phyloP scores from a whole-genome alignment of 129 eudicot genomes.

The Scalesia atractyloides region DNA sequence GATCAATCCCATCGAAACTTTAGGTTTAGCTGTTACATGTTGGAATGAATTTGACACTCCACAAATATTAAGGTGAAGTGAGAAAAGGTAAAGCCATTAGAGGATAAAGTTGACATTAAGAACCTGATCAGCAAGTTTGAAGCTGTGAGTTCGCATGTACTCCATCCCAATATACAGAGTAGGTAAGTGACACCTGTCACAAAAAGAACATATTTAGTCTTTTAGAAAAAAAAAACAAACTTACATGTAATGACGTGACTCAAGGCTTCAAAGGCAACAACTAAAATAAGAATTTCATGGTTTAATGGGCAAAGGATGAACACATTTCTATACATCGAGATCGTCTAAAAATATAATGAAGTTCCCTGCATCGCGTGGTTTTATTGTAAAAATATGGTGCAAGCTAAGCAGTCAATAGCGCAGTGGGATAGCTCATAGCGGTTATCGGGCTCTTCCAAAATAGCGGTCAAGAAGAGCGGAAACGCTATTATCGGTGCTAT shows the following conservation, averaged over 20 bases:
- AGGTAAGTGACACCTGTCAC: slow-evolving; percentile 89
- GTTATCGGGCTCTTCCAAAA: too few relatives aligned
- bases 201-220: slow-evolving; percentile 40
- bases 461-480: too few relatives aligned
- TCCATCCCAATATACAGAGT: slow-evolving; percentile 95
- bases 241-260: neutral
- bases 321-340: neutral
- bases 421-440: too few relatives aligned
- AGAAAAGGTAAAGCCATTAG: slow-evolving; percentile 2
- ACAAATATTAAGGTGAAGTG: slow-evolving; percentile 2
- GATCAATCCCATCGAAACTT: neutral
- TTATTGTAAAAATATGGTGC: neutral
- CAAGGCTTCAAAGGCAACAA: slow-evolving; percentile 14
- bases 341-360: neutral
- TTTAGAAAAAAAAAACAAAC: slow-evolving; percentile 10
- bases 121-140: slow-evolving; percentile 99
- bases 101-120: neutral
- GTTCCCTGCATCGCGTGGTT: neutral
- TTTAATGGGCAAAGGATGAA: neutral
- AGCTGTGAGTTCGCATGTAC: slow-evolving; percentile 96
- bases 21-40: neutral
- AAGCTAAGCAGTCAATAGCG: neutral
- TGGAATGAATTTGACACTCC: neutral
- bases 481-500: too few relatives aligned
- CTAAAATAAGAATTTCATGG: neutral